Percentiles rank a stretch among this genome's conserved stretches.
Conservation (phyloP, 1,139 yeast species). For the Kurtzmaniella quercitrusa region DNA sequence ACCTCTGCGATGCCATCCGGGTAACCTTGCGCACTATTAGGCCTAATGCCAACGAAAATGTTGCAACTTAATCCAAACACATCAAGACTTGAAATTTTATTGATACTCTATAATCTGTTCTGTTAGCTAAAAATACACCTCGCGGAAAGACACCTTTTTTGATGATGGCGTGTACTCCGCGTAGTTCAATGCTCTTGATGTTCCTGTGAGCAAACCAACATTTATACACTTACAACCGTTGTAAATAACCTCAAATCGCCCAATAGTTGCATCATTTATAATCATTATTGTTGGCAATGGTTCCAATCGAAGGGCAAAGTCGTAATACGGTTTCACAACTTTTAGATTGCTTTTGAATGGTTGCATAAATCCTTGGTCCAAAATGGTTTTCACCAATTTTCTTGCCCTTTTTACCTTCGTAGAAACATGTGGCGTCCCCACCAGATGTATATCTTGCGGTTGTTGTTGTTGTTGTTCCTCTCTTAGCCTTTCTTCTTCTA, state of each 20-base stretch:
- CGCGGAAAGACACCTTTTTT: slow-evolving; percentile 48
- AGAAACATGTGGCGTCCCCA: slow-evolving; percentile 13
- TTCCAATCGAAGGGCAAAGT: slow-evolving; percentile 62
- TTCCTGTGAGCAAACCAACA: slow-evolving; percentile 53
- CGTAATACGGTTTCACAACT: slow-evolving; percentile 68
- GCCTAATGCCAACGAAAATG: background rate
- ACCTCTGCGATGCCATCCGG: slow-evolving; percentile 3
- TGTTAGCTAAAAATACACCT: slow-evolving; percentile 32
- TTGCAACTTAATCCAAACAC: background rate
- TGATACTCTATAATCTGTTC: background rate
- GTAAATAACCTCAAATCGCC: slow-evolving; percentile 70
- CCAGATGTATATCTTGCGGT: slow-evolving; percentile 9
- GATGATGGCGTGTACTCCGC: slow-evolving; percentile 64
- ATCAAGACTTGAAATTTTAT: no score
- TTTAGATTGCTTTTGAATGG: slow-evolving; percentile 66
- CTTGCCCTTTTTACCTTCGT: slow-evolving; percentile 61
- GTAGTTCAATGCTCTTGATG: slow-evolving; percentile 53
- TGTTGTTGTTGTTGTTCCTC: slow-evolving; percentile 14
- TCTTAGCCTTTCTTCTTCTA: slow-evolving; percentile 24
- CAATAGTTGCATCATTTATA: slow-evolving; percentile 65
- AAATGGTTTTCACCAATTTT: slow-evolving; percentile 68
- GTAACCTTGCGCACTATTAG: slow-evolving; percentile 2
- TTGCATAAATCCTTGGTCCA: slow-evolving; percentile 84
- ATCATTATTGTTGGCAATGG: slow-evolving; percentile 77
- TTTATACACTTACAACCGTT: slow-evolving; percentile 81